Conservation (phyloP, 441 rosid genomes). For the Lepidium campestre region DNA sequence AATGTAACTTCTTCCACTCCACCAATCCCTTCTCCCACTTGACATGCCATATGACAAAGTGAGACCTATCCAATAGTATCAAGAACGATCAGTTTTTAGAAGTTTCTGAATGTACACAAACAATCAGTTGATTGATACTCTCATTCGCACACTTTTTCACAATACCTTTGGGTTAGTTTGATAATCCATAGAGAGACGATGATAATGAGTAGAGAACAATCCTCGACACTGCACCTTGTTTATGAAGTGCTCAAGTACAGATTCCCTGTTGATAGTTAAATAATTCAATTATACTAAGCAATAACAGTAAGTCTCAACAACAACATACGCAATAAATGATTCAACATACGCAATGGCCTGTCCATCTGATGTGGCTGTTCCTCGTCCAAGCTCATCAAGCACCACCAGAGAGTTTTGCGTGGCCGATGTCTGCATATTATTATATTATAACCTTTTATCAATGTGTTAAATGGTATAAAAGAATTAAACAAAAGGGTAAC, state of each 20-base stretch:
- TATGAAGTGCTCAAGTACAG: conserved; percentile 90
- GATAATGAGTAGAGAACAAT: conserved; percentile 96
- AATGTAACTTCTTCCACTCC: conserved; percentile 87
- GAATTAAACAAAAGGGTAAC: background rate
- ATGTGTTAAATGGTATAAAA: background rate
- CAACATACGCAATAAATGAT: background rate
- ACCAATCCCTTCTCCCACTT: conserved; percentile 62
- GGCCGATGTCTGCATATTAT: conserved; percentile 65
- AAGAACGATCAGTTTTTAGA: background rate
- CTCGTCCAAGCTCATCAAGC: conserved; percentile 96
- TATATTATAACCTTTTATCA: background rate
- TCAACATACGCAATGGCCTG: conserved; percentile 91
- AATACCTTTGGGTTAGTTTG: conserved; percentile 64
- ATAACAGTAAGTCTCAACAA: background rate
- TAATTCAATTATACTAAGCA: background rate
- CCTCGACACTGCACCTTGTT: conserved; percentile 81
- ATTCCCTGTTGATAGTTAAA: conserved; percentile 49
- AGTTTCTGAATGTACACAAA: background rate
- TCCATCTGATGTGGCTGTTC: conserved; percentile 98
- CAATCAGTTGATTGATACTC: background rate
- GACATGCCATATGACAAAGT: conserved; percentile 92
- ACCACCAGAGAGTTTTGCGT: conserved; percentile 81
- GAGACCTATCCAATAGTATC: conserved; percentile 49
- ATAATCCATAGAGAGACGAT: conserved; percentile 75
- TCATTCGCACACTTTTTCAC: background rate